Base-by-base conservation (phyloP, 1,284 basidiomycete genomes). In the Leccinum fuscescens region DNA sequence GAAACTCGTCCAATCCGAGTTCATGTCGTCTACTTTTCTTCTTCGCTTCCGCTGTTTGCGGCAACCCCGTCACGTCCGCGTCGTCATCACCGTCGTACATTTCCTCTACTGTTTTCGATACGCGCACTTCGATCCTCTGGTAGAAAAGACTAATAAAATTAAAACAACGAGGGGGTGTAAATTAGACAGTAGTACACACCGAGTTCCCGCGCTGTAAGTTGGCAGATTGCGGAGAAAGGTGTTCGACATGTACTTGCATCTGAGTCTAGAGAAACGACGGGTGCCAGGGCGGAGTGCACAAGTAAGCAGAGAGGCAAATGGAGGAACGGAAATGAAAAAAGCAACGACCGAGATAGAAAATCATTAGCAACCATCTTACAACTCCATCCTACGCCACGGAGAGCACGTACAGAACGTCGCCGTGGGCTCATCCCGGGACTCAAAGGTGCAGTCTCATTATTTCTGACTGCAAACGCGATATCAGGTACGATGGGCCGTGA, bases 161-260 rank as follows among this genome's bases (percentile, higher is more conserved):
- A 42, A 42, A 44, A 20, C 3, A 44, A 20, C 42, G 17, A 44
- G 42, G 6, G 17, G 3, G 11, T 17, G 17, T 44, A 44, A 20
- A 20, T 44, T 11, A 20, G 17, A 44, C 9, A 3, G 42, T 12
- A 11, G 20, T 35, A 67, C 68, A 9, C 22, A 69, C 68, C 60
- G 60, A 56, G 7, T 29, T 27, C 4, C 14, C n/a, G 3, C 27
- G 54, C 29, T 49, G 51, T 35, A 58, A 5, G 11, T 62, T 39
- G 11, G 55, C 22, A 7, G 60, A 33, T n/a, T 54, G 58, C 6
- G 51, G 12, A 5, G 6, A 22, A 8, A 44, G 39, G 12, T 54
- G 9, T 12, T 66, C 48, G 17, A 14, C 22, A 12, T 6, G 3
- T 6, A 6, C 35, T 6, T 5, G 22, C 29, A 24, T 15, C 22